phyloP scores from a whole-genome alignment of 2,329 filamentous ascomycete species.

The Diaporthe helianthi region DNA sequence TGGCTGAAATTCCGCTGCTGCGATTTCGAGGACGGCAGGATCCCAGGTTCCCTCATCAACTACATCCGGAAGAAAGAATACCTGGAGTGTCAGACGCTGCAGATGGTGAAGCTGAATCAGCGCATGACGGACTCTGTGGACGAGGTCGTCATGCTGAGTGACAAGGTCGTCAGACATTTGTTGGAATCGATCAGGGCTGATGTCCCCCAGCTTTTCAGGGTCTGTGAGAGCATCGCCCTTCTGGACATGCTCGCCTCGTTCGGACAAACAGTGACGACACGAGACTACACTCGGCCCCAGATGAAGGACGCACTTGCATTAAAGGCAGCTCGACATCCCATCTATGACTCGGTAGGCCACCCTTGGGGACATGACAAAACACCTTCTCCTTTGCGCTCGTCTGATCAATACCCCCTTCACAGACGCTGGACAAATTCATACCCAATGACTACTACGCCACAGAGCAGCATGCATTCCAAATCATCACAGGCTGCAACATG shows the following conservation, averaged over 20 bases:
- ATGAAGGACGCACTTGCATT: constrained; percentile 69
- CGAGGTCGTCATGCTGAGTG: constrained; percentile 84
- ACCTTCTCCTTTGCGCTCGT: too few species aligned
- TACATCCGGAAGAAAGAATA: constrained; percentile 73
- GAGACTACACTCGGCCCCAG: constrained; percentile 70
- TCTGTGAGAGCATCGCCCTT: constrained; percentile 85
- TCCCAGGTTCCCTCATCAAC: constrained; percentile 81
- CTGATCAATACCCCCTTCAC: too few species aligned
- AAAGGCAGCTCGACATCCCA: constrained; percentile 71
- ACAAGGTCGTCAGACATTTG: constrained; percentile 75
- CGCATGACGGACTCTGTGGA: constrained; percentile 82
- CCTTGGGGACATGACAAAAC: not conserved
- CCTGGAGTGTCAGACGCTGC: constrained; percentile 87
- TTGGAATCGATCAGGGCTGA: constrained; percentile 75
- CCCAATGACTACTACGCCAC: constrained; percentile 92
- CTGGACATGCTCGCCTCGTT: constrained; percentile 87
- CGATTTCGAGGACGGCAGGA: constrained; percentile 65
- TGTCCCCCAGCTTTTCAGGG: constrained; percentile 77
- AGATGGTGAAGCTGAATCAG: constrained; percentile 80
- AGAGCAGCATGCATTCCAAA: constrained; percentile 82
- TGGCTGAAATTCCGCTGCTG: constrained; percentile 71
- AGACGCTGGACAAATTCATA: constrained; percentile 66
- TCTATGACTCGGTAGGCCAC: constrained; percentile 65
- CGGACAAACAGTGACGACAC: constrained; percentile 73
- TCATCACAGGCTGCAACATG: constrained; percentile 98